A percentile compares a stretch with the other conserved stretches of the same genome.
Evolutionary conservation across 78 protist genomes (phyloP).

Genomic region (Dictyostelium brefeldianum): DNA sequence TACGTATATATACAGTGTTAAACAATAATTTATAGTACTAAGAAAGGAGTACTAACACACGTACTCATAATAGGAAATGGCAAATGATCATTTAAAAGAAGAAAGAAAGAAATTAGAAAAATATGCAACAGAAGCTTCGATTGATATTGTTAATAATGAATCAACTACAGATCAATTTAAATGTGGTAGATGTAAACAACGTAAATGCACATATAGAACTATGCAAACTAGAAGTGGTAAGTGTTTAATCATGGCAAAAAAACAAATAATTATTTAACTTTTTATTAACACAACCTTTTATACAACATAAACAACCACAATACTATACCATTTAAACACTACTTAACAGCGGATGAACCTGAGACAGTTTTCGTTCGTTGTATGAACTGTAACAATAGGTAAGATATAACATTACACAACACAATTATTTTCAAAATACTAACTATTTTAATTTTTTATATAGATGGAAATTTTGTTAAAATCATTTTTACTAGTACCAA

Average conservation of each 20-base stretch:
- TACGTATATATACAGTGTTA: neutral
- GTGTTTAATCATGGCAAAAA: neutral
- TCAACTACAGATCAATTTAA: constrained; percentile 86
- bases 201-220: constrained; percentile 86
- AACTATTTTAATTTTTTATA: neutral
- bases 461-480: neutral
- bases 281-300: no score
- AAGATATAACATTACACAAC: neutral
- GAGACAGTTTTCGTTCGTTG: constrained; percentile 91
- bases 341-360: constrained; percentile 86
- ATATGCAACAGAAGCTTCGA: constrained; percentile 27
- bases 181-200: constrained; percentile 90
- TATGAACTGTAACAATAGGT: constrained; percentile 77
- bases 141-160: neutral
- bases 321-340: no score
- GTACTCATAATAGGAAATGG: no score
- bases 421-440: neutral
- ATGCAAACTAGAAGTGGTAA: constrained; percentile 91
- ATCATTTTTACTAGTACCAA: no score
- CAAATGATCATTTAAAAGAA: constrained; percentile 60
- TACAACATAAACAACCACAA: no score
- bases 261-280: no score
- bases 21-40: no score
- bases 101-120: constrained; percentile 48
- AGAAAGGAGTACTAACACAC: no score